Conservation (phyloP, 306 rosid genomes). For the Cucumis melo region DNA sequence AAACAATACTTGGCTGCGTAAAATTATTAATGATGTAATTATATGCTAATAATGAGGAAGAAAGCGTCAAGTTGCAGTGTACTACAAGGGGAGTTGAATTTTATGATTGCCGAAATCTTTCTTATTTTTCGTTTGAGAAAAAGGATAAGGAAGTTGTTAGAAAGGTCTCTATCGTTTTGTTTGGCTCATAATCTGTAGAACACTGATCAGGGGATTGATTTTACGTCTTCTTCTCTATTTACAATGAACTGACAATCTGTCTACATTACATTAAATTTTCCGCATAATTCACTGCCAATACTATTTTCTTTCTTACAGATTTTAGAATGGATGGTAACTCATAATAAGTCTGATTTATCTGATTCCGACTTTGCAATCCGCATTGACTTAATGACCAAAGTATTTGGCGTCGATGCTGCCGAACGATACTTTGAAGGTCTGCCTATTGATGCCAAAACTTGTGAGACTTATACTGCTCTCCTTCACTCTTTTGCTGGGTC, state of each 20-base stretch:
- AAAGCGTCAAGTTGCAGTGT: not conserved
- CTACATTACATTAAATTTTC: not conserved
- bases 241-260: not conserved
- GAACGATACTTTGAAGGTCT: constrained; percentile 86
- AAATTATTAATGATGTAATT: not conserved
- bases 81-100: not conserved
- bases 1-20: not conserved
- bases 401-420: constrained; percentile 81
- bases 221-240: not conserved
- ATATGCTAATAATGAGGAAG: not conserved
- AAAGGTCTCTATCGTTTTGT: not conserved
- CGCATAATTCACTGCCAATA: not conserved
- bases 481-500: constrained; percentile 76
- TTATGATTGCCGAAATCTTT: not conserved
- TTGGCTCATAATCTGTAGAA: not conserved
- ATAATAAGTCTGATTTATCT: constrained; percentile 39
- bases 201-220: not conserved
- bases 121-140: not conserved
- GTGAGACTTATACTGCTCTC: constrained; percentile 75
- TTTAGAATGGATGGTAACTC: constrained; percentile 80
- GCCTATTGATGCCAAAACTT: constrained; percentile 43
- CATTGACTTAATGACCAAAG: constrained; percentile 79
- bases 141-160: not conserved
- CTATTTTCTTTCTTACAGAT: constrained; percentile 39
- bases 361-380: constrained; percentile 72